phyloP scores from a whole-genome alignment of 768 basidiomycete genomes.

The Termitomyces sp. region DNA sequence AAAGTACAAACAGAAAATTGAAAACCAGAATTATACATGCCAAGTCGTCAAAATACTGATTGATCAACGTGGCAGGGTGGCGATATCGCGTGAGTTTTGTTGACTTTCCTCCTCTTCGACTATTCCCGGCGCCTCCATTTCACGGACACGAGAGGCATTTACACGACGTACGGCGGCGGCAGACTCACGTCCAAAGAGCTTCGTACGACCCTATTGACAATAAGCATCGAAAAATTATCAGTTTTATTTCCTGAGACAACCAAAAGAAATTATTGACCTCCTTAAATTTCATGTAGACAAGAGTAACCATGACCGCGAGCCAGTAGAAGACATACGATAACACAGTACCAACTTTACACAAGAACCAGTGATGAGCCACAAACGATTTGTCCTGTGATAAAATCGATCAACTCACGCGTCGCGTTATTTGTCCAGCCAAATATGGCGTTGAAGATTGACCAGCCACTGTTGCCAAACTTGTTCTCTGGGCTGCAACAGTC shows the following conservation, averaged over 20 bases:
- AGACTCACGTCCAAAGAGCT: slow-evolving; percentile 52
- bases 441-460: slow-evolving; percentile 81
- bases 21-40: background rate
- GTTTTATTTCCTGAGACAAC: background rate
- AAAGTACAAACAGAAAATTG: background rate
- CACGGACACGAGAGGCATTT: slow-evolving; percentile 13
- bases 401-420: slow-evolving; percentile 38
- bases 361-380: background rate
- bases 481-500: slow-evolving; percentile 71
- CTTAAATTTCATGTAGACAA: slow-evolving; percentile 64
- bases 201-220: slow-evolving; percentile 53
- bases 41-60: background rate
- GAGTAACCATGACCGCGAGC: slow-evolving; percentile 67
- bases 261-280: slow-evolving; percentile 32
- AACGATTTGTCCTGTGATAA: background rate
- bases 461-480: slow-evolving; percentile 48
- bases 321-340: slow-evolving; percentile 92
- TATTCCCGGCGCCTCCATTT: background rate
- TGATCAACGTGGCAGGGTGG: background rate
- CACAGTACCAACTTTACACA: slow-evolving; percentile 58
- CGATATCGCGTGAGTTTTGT: background rate
- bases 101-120: background rate
- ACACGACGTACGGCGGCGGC: slow-evolving; percentile 36
- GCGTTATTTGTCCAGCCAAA: slow-evolving; percentile 89
- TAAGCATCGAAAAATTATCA: background rate